These are phyloP conservation scores for Eleusine indica DNA, from an alignment of 176 grass and related monocot genomes.

Conservation along the genomic window DNA sequence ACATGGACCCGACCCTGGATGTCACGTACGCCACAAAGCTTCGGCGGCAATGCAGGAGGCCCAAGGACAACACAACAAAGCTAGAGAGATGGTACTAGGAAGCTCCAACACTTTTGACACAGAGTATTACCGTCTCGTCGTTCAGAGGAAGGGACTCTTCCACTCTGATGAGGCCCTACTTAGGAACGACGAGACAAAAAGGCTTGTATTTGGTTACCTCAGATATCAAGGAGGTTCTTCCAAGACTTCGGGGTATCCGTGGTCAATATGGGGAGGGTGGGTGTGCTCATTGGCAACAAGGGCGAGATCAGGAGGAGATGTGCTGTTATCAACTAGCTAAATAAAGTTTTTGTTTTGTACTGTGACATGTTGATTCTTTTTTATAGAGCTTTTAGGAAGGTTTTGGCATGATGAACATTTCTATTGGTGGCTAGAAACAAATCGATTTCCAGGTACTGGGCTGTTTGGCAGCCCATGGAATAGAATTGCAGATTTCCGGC, in stretches of 20 bases:
- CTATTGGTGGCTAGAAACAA: too few species aligned
- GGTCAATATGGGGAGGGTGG: slow-evolving; percentile 72
- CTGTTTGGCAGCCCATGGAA: too few species aligned
- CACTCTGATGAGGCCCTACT: slow-evolving; percentile 76
- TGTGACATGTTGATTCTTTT: too few species aligned
- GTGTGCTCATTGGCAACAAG: slow-evolving; percentile 44
- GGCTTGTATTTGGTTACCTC: slow-evolving; percentile 45
- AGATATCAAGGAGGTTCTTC: slow-evolving; percentile 47
- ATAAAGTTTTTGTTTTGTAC: too few species aligned
- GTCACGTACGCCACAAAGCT: slow-evolving; percentile 30
- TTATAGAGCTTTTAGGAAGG: too few species aligned
- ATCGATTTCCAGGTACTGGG: too few species aligned
- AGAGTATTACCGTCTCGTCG: slow-evolving; percentile 62
- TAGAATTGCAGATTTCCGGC: too few species aligned
- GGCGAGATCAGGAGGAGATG: slow-evolving; percentile 62
- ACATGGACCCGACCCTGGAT: slow-evolving; percentile 64
- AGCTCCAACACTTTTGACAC: slow-evolving; percentile 74
- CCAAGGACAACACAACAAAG: slow-evolving; percentile 52
- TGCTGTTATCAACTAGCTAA: slow-evolving; percentile 46
- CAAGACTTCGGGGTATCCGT: slow-evolving; percentile 64
- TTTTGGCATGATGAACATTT: too few species aligned
- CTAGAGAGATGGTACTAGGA: slow-evolving; percentile 75
- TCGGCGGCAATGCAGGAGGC: slow-evolving; percentile 33
- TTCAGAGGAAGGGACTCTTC: slow-evolving; percentile 47
- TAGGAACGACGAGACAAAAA: slow-evolving; percentile 46